Percentiles rank a stretch among this genome's conserved stretches.
phyloP scores from a whole-genome alignment of 257 asterid species.

The Eucommia ulmoides region DNA sequence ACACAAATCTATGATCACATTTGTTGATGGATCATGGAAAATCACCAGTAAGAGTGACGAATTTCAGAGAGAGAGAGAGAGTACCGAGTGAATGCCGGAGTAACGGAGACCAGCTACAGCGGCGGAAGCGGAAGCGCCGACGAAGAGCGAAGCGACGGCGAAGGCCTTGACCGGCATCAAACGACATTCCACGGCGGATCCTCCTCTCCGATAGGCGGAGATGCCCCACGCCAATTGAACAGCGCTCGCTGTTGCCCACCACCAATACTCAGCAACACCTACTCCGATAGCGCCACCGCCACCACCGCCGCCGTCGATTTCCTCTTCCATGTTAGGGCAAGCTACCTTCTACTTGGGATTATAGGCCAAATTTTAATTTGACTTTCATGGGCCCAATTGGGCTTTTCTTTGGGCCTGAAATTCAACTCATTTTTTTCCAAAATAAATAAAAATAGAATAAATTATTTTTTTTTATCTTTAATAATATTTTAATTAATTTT shows the following conservation, averaged over 20 bases:
- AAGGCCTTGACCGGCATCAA: conserved; percentile 78
- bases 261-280: conserved; percentile 29
- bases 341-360: too few relatives aligned
- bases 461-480: too few relatives aligned
- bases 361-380: too few relatives aligned
- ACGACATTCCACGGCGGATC: conserved; percentile 36
- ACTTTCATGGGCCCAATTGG: too few relatives aligned
- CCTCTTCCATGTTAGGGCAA: too few relatives aligned
- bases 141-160: conserved; percentile 64
- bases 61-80: neutral
- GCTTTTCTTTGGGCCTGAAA: too few relatives aligned
- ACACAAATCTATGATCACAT: too few relatives aligned
- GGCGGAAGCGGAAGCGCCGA: conserved; percentile 58
- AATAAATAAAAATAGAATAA: too few relatives aligned
- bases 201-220: conserved; percentile 35
- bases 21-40: too few relatives aligned
- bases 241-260: conserved; percentile 55
- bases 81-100: conserved; percentile 56
- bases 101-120: conserved; percentile 38
- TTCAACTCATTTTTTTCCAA: too few relatives aligned
- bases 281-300: conserved; percentile 8
- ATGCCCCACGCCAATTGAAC: conserved; percentile 57
- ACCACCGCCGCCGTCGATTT: conserved; percentile 26
- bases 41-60: too few relatives aligned
- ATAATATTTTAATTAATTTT: too few relatives aligned